Evolutionary conservation across 495 filamentous ascomycete species (phyloP).

Genomic region (Elaphomyces granulatus): DNA sequence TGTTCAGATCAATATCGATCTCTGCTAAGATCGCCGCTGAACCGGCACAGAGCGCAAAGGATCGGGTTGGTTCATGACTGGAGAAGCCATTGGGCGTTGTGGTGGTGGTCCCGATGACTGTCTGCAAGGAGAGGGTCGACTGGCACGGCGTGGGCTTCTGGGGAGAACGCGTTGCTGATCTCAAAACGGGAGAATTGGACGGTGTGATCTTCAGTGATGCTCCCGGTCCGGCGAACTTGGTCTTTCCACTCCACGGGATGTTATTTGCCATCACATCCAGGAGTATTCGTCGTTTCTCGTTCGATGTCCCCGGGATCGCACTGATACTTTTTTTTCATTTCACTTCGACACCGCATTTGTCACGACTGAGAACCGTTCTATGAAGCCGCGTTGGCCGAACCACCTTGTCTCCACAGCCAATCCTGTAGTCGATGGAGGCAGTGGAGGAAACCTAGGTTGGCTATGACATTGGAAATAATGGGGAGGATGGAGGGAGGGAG

Average conservation of each 20-base stretch:
- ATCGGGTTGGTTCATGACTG: constrained; percentile 48
- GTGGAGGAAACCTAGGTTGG: too few relatives aligned
- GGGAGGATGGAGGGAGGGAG: too few relatives aligned
- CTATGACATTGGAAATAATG: too few relatives aligned
- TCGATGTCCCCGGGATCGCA: constrained; percentile 2
- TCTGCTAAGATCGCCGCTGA: constrained; percentile 85
- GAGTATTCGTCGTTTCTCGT: neutral
- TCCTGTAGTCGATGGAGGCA: too few relatives aligned
- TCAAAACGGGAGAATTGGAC: constrained; percentile 58
- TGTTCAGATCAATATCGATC: constrained; percentile 52
- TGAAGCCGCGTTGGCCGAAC: too few relatives aligned
- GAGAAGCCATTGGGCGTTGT: constrained; percentile 78
- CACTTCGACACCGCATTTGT: neutral
- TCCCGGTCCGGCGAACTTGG: constrained; percentile 21
- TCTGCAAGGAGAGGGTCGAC: constrained; percentile 52
- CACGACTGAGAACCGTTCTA: too few relatives aligned
- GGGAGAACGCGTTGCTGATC: constrained; percentile 47
- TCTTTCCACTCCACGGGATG: constrained; percentile 20
- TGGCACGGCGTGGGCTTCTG: constrained; percentile 36
- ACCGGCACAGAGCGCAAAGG: constrained; percentile 83
- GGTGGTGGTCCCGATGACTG: constrained; percentile 81
- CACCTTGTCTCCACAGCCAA: too few relatives aligned
- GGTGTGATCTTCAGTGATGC: constrained; percentile 58
- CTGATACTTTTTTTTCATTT: neutral
- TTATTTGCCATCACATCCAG: constrained; percentile 27